Evolutionary conservation across 768 basidiomycete genomes (phyloP).

Genomic region (Chlorophyllum brunneum): DNA sequence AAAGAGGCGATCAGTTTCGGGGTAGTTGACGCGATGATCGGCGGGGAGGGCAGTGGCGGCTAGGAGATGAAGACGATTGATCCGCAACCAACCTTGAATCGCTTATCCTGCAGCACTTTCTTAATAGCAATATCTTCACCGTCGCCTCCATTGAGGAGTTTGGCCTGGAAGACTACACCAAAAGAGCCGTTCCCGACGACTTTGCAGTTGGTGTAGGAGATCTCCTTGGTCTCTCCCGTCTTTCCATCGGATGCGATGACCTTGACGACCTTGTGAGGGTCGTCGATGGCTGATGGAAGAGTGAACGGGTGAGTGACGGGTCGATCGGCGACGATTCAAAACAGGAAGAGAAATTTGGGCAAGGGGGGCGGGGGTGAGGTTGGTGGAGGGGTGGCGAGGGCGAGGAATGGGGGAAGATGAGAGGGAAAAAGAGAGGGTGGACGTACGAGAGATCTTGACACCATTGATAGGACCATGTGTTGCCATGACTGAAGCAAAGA

Average conservation of each 20-base stretch:
- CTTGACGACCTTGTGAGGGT: slow-evolving; percentile 94
- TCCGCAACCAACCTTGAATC: slow-evolving; percentile 87
- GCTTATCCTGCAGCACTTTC: slow-evolving; percentile 99
- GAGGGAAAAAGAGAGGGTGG: slow-evolving; percentile 15
- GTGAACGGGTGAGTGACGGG: slow-evolving; percentile 19
- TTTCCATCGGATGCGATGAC: slow-evolving; percentile 96
- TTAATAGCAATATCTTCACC: slow-evolving; percentile 96
- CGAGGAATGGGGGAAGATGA: slow-evolving; percentile 19
- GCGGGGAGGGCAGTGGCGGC: slow-evolving; percentile 10
- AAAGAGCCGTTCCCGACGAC: slow-evolving; percentile 99
- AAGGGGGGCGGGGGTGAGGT: slow-evolving; percentile 13
- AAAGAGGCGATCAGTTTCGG: slow-evolving; percentile 4
- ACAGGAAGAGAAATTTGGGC: slow-evolving; percentile 14
- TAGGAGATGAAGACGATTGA: slow-evolving; percentile 18
- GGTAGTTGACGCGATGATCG: not conserved
- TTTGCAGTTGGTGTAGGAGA: slow-evolving; percentile 96
- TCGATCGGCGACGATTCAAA: slow-evolving; percentile 34
- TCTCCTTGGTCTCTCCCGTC: slow-evolving; percentile 79
- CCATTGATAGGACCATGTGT: slow-evolving; percentile 83
- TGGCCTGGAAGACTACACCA: slow-evolving; percentile 97
- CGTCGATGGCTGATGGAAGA: slow-evolving; percentile 69
- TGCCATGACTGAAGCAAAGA: slow-evolving; percentile 53
- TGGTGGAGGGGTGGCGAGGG: slow-evolving; percentile 16
- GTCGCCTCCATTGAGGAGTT: slow-evolving; percentile 66
- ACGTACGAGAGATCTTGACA: slow-evolving; percentile 83